These are phyloP conservation scores for Saccharomyces hybrid DNA, from an alignment of 1,139 yeast genomes.

Conservation along the genomic window DNA sequence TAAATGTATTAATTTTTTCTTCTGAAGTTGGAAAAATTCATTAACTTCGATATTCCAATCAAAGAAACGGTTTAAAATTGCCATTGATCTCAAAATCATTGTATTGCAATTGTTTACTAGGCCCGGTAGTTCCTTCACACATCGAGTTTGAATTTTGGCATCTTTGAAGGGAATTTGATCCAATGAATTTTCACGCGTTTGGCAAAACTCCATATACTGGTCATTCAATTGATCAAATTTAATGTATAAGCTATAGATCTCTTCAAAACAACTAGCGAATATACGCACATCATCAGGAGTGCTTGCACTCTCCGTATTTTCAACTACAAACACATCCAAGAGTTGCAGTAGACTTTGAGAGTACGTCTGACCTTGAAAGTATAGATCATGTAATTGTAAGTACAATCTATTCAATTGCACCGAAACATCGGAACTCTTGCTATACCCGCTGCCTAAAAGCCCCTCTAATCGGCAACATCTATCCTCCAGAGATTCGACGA, in stretches of 20 bases:
- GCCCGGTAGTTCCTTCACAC: not conserved
- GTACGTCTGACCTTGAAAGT: not conserved
- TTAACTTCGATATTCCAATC: constrained; percentile 7
- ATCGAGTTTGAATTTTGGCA: not conserved
- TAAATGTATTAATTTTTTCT: not conserved
- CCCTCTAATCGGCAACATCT: not conserved
- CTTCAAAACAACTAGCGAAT: not conserved
- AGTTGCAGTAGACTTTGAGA: not conserved
- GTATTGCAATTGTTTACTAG: not conserved
- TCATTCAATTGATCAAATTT: not conserved
- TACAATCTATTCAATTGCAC: not conserved
- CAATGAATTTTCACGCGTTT: not conserved
- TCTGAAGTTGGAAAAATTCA: constrained; percentile 6
- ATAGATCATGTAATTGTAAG: not conserved
- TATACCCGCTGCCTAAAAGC: not conserved
- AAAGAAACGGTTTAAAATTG: constrained; percentile 8
- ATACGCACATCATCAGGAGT: not conserved
- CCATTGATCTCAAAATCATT: constrained; percentile 4
- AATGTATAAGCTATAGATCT: not conserved
- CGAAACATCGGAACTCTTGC: not conserved
- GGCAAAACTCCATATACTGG: not conserved
- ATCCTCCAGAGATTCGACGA: not conserved
- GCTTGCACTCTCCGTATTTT: not conserved
- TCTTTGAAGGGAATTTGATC: not conserved
- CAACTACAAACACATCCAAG: not conserved